phyloP scores from a whole-genome alignment of 78 protist species.

The Protostelium mycophagum region DNA sequence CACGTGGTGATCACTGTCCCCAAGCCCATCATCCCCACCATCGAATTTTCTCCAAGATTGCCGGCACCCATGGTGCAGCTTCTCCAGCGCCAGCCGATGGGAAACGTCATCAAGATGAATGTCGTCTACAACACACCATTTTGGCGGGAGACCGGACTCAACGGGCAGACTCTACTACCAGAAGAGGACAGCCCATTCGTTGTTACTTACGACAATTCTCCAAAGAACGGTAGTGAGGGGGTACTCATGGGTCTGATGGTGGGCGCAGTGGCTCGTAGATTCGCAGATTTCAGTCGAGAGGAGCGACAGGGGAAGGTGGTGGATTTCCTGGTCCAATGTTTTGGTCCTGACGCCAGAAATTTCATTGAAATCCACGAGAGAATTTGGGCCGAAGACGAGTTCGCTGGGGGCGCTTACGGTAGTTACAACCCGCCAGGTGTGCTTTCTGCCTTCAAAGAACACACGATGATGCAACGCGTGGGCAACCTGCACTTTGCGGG shows the following conservation, averaged over 20 bases:
- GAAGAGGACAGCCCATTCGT: slow-evolving; percentile 47
- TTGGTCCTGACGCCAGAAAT: slow-evolving; percentile 39
- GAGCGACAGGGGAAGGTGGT: slow-evolving; percentile 45
- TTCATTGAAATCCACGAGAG: slow-evolving; percentile 30
- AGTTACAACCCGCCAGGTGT: slow-evolving; percentile 48
- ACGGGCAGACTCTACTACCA: slow-evolving; percentile 35
- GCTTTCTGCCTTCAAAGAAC: slow-evolving; percentile 10
- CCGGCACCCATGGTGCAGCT: slow-evolving; percentile 41
- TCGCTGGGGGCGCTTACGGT: slow-evolving; percentile 38
- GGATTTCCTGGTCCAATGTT: slow-evolving; percentile 48
- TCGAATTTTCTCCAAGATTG: slow-evolving; percentile 31
- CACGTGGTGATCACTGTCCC: slow-evolving; percentile 36
- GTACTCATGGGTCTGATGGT: slow-evolving; percentile 53
- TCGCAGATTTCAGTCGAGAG: slow-evolving; percentile 35
- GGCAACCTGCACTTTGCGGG: slow-evolving; percentile 68
- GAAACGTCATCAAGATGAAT: slow-evolving; percentile 49
- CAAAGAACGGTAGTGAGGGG: slow-evolving; percentile 41
- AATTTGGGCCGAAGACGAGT: slow-evolving; percentile 53
- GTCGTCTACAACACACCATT: slow-evolving; percentile 59
- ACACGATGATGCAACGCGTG: slow-evolving; percentile 29
- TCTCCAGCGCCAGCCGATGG: slow-evolving; percentile 61
- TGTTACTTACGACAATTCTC: slow-evolving; percentile 51
- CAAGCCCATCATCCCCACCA: slow-evolving; percentile 44
- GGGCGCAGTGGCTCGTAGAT: slow-evolving; percentile 25
- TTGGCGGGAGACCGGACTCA: slow-evolving; percentile 58